phyloP scores from a whole-genome alignment of 2,329 filamentous ascomycete species.

The Fusarium dlaminii region DNA sequence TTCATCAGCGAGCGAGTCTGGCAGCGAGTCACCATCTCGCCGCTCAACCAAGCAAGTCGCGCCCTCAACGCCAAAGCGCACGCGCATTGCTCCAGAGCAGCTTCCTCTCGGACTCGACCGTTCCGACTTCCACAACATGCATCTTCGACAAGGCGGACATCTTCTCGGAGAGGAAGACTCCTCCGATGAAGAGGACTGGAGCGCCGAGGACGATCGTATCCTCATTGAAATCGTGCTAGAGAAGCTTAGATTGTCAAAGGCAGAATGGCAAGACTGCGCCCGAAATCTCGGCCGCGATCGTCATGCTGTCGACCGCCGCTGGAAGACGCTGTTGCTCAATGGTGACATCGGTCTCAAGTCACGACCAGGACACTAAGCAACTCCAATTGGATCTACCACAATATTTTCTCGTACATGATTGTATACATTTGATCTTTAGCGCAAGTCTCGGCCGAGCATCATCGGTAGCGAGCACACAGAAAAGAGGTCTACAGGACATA shows the following conservation, averaged over 20 bases:
- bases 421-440: conserved; percentile 25
- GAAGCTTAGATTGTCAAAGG: conserved; percentile 71
- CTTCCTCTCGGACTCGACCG: conserved; percentile 68
- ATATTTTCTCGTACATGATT: conserved; percentile 31
- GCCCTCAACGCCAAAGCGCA: conserved; percentile 67
- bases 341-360: conserved; percentile 69
- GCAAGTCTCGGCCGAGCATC: conserved; percentile 23
- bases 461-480: conserved; percentile 23
- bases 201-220: conserved; percentile 69
- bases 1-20: conserved; percentile 51
- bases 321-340: conserved; percentile 69
- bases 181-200: conserved; percentile 64
- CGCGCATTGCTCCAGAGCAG: conserved; percentile 68
- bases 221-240: conserved; percentile 74
- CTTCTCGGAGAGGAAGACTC: conserved; percentile 53
- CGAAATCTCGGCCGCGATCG: conserved; percentile 69
- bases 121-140: conserved; percentile 63
- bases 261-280: conserved; percentile 75
- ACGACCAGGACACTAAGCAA: conserved; percentile 53
- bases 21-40: conserved; percentile 42
- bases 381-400: conserved; percentile 49
- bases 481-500: conserved; percentile 34
- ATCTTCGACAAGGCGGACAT: conserved; percentile 43
- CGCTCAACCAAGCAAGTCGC: conserved; percentile 35
- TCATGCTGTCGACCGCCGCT: conserved; percentile 65